Evolutionary conservation across 345 rosid species (phyloP).

Genomic region (Corchorus capsularis): DNA sequence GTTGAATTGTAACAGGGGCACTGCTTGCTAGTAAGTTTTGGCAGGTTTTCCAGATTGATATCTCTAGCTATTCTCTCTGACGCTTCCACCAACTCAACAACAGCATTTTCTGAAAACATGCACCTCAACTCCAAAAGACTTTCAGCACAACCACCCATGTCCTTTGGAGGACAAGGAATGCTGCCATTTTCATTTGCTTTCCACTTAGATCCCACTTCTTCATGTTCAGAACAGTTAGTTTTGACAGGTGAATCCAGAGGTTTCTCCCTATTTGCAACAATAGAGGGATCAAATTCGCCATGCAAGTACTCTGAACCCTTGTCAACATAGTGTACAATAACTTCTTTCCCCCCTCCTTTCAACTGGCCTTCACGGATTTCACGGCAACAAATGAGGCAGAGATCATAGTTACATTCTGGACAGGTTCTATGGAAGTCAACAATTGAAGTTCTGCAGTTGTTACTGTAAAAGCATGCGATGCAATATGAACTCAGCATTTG

Average conservation of each 20-base stretch:
- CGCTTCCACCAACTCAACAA: constrained; percentile 38
- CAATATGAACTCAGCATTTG: background rate
- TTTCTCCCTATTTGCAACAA: background rate
- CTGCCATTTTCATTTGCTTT: constrained; percentile 41
- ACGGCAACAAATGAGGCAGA: constrained; percentile 46
- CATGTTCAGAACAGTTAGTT: background rate
- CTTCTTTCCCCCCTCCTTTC: constrained; percentile 29
- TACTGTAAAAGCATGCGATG: constrained; percentile 19
- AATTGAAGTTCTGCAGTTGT: constrained; percentile 49
- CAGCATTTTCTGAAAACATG: constrained; percentile 32
- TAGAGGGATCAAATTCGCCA: constrained; percentile 20
- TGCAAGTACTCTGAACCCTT: constrained; percentile 33
- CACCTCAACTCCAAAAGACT: constrained; percentile 36
- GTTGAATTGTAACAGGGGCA: constrained; percentile 40
- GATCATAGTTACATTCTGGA: constrained; percentile 39
- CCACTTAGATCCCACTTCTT: constrained; percentile 32
- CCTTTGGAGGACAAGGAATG: constrained; percentile 39
- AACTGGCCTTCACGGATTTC: constrained; percentile 42
- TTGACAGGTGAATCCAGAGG: background rate
- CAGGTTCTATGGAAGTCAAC: constrained; percentile 44
- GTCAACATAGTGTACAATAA: constrained; percentile 21
- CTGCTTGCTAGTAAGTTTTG: background rate
- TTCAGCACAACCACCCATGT: constrained; percentile 41
- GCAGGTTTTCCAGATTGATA: background rate
- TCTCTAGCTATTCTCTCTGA: constrained; percentile 34